A percentile compares a stretch with the other conserved stretches of the same genome.
Conservation (phyloP, 331 rosid genomes). For the Phaseolus coccineus region DNA sequence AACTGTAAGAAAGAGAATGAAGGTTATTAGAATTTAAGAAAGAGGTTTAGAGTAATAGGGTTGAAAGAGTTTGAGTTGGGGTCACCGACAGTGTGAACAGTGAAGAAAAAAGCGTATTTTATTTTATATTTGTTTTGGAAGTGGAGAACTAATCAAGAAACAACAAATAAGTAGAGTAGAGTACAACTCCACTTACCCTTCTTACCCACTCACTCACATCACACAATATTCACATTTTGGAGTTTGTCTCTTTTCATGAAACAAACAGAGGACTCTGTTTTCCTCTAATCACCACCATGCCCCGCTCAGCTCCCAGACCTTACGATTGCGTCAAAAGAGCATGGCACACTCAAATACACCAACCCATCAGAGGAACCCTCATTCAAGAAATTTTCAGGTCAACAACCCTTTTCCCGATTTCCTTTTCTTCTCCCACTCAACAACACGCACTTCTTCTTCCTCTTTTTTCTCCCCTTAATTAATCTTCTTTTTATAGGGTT, state of each 20-base stretch:
- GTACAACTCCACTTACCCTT: background rate
- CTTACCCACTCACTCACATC: background rate
- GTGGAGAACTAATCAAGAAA: background rate
- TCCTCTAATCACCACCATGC: conserved; percentile 53
- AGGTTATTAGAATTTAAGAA: no score
- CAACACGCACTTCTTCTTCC: background rate
- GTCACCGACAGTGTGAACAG: conserved; percentile 58
- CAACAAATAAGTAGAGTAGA: background rate
- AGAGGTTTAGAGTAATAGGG: no score
- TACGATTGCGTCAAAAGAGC: conserved; percentile 82
- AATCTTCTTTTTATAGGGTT: conserved; percentile 53
- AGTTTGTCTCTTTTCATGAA: conserved; percentile 29
- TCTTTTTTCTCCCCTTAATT: background rate
- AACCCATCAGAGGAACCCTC: conserved; percentile 81
- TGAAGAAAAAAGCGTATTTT: background rate
- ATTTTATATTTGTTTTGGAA: background rate
- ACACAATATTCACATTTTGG: background rate
- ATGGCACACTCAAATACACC: conserved; percentile 89
- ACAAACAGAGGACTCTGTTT: conserved; percentile 40
- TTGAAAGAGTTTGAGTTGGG: background rate
- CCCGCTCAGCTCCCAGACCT: conserved; percentile 75
- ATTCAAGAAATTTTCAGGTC: conserved; percentile 90
- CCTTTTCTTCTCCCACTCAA: background rate
- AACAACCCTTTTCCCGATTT: background rate
- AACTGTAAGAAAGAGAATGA: no score